These are phyloP conservation scores for Spinellus fusiger DNA, from an alignment of 192 early-diverging fungal genomes.

Conservation along the genomic window DNA sequence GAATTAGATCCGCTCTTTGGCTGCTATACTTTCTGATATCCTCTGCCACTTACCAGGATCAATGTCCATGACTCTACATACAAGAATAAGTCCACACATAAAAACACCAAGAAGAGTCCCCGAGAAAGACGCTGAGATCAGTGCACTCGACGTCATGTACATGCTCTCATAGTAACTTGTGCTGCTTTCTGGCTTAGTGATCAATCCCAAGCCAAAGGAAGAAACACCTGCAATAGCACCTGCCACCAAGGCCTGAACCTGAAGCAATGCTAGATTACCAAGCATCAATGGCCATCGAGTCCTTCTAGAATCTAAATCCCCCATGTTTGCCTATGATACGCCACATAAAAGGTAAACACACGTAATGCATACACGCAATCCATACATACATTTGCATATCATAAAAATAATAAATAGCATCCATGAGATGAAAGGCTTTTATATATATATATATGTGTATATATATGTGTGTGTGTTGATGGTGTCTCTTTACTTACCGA, in stretches of 20 bases:
- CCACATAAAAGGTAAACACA: neutral
- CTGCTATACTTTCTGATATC: too few relatives aligned
- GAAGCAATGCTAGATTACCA: conserved; percentile 69
- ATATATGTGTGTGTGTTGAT: neutral
- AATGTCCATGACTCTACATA: conserved; percentile 53
- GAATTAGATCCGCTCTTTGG: too few relatives aligned
- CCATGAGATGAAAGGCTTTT: neutral
- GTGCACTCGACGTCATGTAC: conserved; percentile 52
- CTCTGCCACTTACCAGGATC: conserved; percentile 55
- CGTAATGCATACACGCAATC: neutral
- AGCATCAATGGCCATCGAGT: conserved; percentile 50
- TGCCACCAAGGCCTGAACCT: conserved; percentile 63
- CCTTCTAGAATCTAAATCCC: conserved; percentile 45
- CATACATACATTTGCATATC: neutral
- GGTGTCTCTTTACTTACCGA: conserved; percentile 40
- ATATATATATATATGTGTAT: neutral
- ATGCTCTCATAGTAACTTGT: conserved; percentile 33
- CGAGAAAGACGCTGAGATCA: conserved; percentile 58
- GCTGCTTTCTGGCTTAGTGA: conserved; percentile 24
- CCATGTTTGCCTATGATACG: conserved; percentile 64
- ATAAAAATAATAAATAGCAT: neutral
- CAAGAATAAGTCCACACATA: conserved; percentile 60
- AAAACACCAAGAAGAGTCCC: conserved; percentile 64
- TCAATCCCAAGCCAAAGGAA: conserved; percentile 48
- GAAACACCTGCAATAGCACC: conserved; percentile 65